phyloP scores from a whole-genome alignment of 2,329 filamentous ascomycete species.

The Pleomassaria siparia region DNA sequence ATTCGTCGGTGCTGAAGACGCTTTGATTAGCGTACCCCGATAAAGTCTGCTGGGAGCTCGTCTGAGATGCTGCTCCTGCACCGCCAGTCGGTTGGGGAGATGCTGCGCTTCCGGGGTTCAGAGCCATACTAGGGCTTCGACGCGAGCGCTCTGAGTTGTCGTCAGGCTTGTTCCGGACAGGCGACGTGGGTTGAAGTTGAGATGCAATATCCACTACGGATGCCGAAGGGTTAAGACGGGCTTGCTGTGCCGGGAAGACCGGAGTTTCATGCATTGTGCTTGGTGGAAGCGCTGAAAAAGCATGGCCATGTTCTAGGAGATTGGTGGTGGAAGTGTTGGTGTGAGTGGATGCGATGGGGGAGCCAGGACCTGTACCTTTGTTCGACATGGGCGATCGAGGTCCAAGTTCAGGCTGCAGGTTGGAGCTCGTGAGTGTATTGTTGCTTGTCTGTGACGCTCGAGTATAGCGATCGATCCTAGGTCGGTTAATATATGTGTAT shows the following conservation, averaged over 20 bases:
- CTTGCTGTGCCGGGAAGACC: conserved; percentile 37
- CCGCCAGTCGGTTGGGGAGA: conserved; percentile 21
- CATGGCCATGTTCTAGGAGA: conserved; percentile 33
- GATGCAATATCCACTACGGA: conserved; percentile 19
- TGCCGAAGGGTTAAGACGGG: conserved; percentile 33
- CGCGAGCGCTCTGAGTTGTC: conserved; percentile 22
- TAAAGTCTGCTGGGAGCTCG: conserved; percentile 5
- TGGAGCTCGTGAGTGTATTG: conserved; percentile 37
- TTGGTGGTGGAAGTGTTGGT: conserved; percentile 44
- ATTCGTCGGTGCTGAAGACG: conserved; percentile 12
- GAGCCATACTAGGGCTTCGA: conserved; percentile 33
- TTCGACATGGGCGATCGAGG: conserved; percentile 35
- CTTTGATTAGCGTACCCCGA: background rate
- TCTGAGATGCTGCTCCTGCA: conserved; percentile 4
- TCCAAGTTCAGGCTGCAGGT: conserved; percentile 24
- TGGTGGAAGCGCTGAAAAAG: conserved; percentile 31
- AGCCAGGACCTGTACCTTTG: conserved; percentile 37
- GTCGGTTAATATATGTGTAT: background rate
- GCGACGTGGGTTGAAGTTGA: conserved; percentile 26
- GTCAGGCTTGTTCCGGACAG: conserved; percentile 20
- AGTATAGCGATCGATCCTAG: conserved; percentile 47
- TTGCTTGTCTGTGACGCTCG: conserved; percentile 32
- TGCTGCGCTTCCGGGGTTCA: conserved; percentile 23
- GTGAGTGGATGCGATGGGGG: conserved; percentile 44
- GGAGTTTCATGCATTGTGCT: conserved; percentile 32